A percentile compares a stretch with the other conserved stretches of the same genome.
Conservation (phyloP, 2,329 filamentous ascomycete genomes). For the Trichoderma koningiopsis region DNA sequence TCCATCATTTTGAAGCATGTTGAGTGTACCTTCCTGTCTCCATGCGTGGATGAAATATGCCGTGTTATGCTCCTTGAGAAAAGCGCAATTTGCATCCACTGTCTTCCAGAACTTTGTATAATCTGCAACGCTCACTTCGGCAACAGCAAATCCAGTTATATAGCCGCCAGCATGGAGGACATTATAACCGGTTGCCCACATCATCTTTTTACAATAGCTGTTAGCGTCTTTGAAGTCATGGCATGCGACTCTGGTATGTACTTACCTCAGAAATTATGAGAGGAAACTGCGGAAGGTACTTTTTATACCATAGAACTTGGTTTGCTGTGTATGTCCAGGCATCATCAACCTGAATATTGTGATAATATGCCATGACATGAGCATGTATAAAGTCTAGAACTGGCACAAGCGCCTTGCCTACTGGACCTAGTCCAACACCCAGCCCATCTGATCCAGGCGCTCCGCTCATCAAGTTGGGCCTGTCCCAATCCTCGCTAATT, state of each 20-base stretch:
- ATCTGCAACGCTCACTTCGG: constrained; percentile 25
- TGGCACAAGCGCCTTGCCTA: constrained; percentile 26
- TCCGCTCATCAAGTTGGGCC: constrained; percentile 26
- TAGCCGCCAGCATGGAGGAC: constrained; percentile 18
- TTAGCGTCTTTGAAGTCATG: constrained; percentile 16
- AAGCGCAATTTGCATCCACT: constrained; percentile 27
- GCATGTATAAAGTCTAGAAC: constrained; percentile 27
- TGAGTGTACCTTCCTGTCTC: constrained; percentile 27
- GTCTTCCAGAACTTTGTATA: constrained; percentile 28
- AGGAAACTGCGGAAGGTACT: constrained; percentile 1
- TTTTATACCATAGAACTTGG: constrained; percentile 25
- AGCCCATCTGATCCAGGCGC: constrained; percentile 1
- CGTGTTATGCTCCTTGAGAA: constrained; percentile 24
- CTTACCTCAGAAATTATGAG: constrained; percentile 8
- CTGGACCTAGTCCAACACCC: constrained; percentile 3
- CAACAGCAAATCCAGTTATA: constrained; percentile 9
- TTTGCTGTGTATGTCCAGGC: constrained; percentile 27
- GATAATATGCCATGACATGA: constrained; percentile 30
- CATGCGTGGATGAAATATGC: constrained; percentile 29
- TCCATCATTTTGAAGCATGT: constrained; percentile 27
- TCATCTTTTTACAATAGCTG: constrained; percentile 25
- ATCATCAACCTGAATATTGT: constrained; percentile 4
- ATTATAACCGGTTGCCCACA: constrained; percentile 28
- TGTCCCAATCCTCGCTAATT: constrained; percentile 31
- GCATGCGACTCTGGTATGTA: not conserved